Evolutionary conservation across 768 basidiomycete species (phyloP), one percentile per base, ranked within the genome.

Genomic region (Hydnomerulius pinastri): DNA sequence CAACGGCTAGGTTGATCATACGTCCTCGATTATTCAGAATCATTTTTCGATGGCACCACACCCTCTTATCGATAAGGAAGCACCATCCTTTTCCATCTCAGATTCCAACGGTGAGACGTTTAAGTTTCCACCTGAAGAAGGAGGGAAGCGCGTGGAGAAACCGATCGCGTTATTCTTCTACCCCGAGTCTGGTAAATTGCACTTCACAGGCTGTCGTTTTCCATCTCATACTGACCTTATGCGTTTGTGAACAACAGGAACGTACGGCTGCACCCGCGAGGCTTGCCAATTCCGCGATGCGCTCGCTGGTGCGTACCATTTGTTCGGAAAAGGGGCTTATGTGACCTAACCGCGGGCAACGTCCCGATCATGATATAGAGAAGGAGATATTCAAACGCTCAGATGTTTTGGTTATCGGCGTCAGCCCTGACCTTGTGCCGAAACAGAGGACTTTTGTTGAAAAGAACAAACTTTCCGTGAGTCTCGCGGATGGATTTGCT

Each of bases 231-330:
- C 18, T 36, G 24, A 44, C 46, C 40, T 35, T 21, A 27, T 46
- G 21, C n/a, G 21, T 25, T 40, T 53, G 25, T 17, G 20, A 38
- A 29, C 36, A 38, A 39, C 65, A 85, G 88, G 85, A 6, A 81
- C 88, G 2, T 84, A 73, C 43, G 90, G 86, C 5, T 92, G 92
- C 67, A 94, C 88, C 15, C 84, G 78, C 60, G 84, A 93, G 66
- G 90, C 86, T 2, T 92, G 90, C 59, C 76, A 83, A 45, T 92
- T 94, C 68, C 80, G 91, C 21, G 87, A 93, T 71, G 89, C 89
- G 3, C 69, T 89, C 36, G 79, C 73, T 29, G 81, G 87, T 87
- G 50, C 48, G 79, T 64, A 4, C 24, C 20, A 4, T 47, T 39
- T 41, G 43, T 44, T 25, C n/a, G 15, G 13, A 37, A 11, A 35